Conservation (phyloP, 495 filamentous ascomycete species). For the Aspergillus olivimuriae region DNA sequence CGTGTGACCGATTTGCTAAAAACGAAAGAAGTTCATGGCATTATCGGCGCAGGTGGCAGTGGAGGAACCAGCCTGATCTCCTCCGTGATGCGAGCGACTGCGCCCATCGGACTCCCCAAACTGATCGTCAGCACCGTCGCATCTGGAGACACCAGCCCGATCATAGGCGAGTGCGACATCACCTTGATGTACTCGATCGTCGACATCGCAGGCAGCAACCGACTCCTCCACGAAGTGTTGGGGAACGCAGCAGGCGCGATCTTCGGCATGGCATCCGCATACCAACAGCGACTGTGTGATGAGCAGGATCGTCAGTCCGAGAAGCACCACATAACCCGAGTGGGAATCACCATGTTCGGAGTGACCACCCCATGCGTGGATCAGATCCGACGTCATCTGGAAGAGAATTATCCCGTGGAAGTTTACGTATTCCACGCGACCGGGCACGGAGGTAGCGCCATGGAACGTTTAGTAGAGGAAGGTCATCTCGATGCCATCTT, state of each 20-base stretch:
- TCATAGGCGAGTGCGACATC: constrained; percentile 61
- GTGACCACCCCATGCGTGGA: constrained; percentile 61
- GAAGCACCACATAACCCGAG: constrained; percentile 16
- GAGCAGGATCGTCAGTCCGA: constrained; percentile 15
- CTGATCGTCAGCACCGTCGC: constrained; percentile 64
- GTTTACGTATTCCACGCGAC: constrained; percentile 65
- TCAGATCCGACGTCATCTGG: constrained; percentile 38
- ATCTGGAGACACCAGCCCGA: constrained; percentile 49
- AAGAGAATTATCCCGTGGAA: constrained; percentile 38
- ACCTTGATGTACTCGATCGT: constrained; percentile 64
- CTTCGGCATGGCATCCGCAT: constrained; percentile 41
- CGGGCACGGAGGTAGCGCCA: constrained; percentile 56
- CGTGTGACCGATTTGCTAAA: constrained; percentile 29
- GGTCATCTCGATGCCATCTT: constrained; percentile 53
- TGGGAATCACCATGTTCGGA: constrained; percentile 69
- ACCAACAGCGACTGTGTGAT: neutral
- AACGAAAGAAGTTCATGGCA: constrained; percentile 40
- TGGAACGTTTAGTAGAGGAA: constrained; percentile 57
- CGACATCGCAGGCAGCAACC: constrained; percentile 60
- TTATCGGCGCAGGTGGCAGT: constrained; percentile 52
- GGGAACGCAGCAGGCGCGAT: constrained; percentile 56
- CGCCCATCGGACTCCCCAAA: constrained; percentile 62
- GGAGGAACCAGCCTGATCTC: constrained; percentile 52
- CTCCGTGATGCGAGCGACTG: constrained; percentile 48
- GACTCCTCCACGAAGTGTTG: constrained; percentile 47